phyloP scores from a whole-genome alignment of 106 monocot species.

The Dendrobium catenatum region DNA sequence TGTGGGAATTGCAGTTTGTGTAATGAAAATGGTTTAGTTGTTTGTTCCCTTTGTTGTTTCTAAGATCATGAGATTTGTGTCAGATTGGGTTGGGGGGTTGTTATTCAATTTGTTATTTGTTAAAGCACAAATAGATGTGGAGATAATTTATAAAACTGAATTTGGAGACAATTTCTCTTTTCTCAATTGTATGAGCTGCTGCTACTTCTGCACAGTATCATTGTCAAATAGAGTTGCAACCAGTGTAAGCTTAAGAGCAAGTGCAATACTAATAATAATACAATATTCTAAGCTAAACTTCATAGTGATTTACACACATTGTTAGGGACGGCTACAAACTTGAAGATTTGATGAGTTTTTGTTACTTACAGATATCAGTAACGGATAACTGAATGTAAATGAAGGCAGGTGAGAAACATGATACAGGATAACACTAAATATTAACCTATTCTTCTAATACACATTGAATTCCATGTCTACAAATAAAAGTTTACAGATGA shows the following conservation, averaged over 20 bases:
- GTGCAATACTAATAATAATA: no score
- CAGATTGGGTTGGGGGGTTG: not conserved
- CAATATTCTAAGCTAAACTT: no score
- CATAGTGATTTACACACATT: no score
- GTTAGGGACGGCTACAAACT: no score
- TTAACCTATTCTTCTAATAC: not conserved
- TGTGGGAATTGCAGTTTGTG: constrained; percentile 23
- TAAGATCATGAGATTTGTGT: not conserved
- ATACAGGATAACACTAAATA: not conserved
- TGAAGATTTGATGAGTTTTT: not conserved
- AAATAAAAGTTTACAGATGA: not conserved
- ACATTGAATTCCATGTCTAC: not conserved
- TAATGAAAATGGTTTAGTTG: constrained; percentile 75
- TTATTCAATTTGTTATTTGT: no score
- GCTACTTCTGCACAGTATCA: no score
- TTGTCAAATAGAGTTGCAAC: no score
- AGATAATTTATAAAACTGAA: no score
- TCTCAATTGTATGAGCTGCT: no score
- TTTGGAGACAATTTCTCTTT: no score
- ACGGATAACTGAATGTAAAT: not conserved
- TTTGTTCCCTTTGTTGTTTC: constrained; percentile 37
- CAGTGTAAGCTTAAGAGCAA: no score
- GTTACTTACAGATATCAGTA: not conserved
- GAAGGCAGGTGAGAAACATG: not conserved
- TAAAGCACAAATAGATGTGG: no score